Conservation (phyloP, 148 eudicot species). For the Camellia japonica region DNA sequence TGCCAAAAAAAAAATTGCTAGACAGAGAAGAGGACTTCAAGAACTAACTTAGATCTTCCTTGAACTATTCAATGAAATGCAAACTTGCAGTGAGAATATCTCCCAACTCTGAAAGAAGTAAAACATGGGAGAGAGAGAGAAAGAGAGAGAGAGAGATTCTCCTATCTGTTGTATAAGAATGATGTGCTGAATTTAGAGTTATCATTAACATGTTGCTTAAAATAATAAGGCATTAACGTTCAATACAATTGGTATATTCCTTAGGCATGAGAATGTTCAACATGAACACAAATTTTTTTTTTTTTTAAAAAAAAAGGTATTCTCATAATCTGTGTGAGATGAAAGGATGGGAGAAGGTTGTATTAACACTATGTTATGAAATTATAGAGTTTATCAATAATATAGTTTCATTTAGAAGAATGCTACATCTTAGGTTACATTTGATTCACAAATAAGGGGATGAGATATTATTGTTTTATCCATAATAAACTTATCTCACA, state of each 20-base stretch:
- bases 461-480: too few species aligned
- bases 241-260: neutral
- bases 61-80: constrained; percentile 6
- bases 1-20: too few species aligned
- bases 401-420: neutral
- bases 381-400: neutral
- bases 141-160: neutral
- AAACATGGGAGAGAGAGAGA: neutral
- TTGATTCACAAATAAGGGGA: too few species aligned
- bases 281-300: neutral
- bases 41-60: constrained; percentile 11
- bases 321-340: neutral
- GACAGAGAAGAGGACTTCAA: constrained; percentile 5
- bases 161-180: neutral
- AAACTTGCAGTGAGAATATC: neutral
- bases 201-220: neutral
- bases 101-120: neutral
- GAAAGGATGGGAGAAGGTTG: neutral
- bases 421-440: neutral
- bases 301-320: neutral
- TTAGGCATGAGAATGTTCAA: neutral
- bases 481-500: too few species aligned
- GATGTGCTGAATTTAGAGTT: neutral
- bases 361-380: neutral
- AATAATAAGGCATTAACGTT: neutral